These are phyloP conservation scores for Phytophthora pistaciae DNA, from an alignment of 352 stramenopile species.

Conservation along the genomic window DNA sequence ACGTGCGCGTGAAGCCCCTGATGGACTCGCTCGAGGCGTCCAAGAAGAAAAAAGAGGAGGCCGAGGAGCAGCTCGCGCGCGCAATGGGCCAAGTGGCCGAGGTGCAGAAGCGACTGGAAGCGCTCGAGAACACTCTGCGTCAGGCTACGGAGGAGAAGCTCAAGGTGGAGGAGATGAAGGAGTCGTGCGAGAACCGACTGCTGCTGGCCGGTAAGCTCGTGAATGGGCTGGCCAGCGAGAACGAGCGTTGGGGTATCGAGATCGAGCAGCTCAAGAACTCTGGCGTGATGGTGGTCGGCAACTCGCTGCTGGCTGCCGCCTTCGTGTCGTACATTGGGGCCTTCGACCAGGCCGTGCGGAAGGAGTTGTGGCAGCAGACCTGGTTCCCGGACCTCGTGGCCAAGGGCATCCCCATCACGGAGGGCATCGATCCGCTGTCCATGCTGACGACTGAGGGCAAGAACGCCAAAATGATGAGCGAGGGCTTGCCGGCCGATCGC, in stretches of 20 bases:
- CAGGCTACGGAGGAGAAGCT: slow-evolving; percentile 96
- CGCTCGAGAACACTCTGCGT: slow-evolving; percentile 94
- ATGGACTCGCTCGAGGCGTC: slow-evolving; percentile 98
- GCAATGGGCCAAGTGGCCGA: slow-evolving; percentile 95
- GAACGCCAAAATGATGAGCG: slow-evolving; percentile 98
- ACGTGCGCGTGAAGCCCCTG: slow-evolving; percentile 98
- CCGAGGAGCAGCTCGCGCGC: slow-evolving; percentile 91
- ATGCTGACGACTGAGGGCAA: slow-evolving; percentile 97
- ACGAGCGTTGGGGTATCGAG: slow-evolving; percentile 97
- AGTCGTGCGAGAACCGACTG: slow-evolving; percentile 93
- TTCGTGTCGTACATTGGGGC: slow-evolving; percentile 99
- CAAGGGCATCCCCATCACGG: slow-evolving; percentile 94
- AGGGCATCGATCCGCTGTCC: slow-evolving; percentile 95
- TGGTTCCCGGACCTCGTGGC: slow-evolving; percentile 92
- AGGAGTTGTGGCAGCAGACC: slow-evolving; percentile 81
- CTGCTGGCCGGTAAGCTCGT: slow-evolving; percentile 96
- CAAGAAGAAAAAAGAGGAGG: slow-evolving; percentile 93
- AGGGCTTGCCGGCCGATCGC: slow-evolving; percentile 96
- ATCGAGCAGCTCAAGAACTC: slow-evolving; percentile 97
- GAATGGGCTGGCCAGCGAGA: slow-evolving; percentile 96
- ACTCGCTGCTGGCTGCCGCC: slow-evolving; percentile 96
- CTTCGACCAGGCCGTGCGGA: slow-evolving; percentile 95
- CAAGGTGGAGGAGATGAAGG: slow-evolving; percentile 96
- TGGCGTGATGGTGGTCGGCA: slow-evolving; percentile 95
- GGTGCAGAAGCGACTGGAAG: slow-evolving; percentile 93